Evolutionary conservation across 1,284 basidiomycete genomes (phyloP).

Genomic region (Cryptococcus wingfieldii): DNA sequence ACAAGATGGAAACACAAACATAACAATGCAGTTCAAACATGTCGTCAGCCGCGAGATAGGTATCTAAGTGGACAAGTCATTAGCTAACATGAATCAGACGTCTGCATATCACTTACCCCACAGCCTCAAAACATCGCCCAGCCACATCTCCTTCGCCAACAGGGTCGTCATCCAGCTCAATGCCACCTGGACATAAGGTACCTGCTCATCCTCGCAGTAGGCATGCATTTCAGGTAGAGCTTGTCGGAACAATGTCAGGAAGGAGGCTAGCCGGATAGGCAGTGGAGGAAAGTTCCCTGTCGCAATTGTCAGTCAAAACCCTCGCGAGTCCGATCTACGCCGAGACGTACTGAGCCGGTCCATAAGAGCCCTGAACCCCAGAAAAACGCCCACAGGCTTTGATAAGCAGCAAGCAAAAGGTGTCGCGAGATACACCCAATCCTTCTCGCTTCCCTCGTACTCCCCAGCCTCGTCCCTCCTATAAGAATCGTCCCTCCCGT

Average conservation of each 20-base stretch:
- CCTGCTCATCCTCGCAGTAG: conserved; percentile 48
- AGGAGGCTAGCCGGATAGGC: conserved; percentile 35
- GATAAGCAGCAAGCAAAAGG: conserved; percentile 43
- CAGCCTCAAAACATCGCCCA: conserved; percentile 41
- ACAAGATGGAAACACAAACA: conserved; percentile 44
- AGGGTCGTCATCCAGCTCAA: conserved; percentile 44
- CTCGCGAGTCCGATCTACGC: neutral
- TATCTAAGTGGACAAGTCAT: conserved; percentile 22
- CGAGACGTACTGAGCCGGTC: conserved; percentile 35
- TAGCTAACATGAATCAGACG: neutral
- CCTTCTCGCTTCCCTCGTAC: conserved; percentile 18
- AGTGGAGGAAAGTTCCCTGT: conserved; percentile 38
- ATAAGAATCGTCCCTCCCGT: conserved; percentile 20
- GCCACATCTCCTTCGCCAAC: conserved; percentile 45
- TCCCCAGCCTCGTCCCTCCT: conserved; percentile 9
- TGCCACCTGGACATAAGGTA: conserved; percentile 40
- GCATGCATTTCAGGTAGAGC: conserved; percentile 42
- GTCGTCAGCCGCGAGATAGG: conserved; percentile 43
- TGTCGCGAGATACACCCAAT: conserved; percentile 44
- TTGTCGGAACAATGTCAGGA: conserved; percentile 41
- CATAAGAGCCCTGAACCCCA: conserved; percentile 39
- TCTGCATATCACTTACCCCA: conserved; percentile 36
- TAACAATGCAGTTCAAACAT: conserved; percentile 47
- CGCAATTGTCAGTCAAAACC: neutral
- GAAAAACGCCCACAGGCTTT: conserved; percentile 35